Conservation (phyloP, 345 rosid species). For the Reutealis trisperma region DNA sequence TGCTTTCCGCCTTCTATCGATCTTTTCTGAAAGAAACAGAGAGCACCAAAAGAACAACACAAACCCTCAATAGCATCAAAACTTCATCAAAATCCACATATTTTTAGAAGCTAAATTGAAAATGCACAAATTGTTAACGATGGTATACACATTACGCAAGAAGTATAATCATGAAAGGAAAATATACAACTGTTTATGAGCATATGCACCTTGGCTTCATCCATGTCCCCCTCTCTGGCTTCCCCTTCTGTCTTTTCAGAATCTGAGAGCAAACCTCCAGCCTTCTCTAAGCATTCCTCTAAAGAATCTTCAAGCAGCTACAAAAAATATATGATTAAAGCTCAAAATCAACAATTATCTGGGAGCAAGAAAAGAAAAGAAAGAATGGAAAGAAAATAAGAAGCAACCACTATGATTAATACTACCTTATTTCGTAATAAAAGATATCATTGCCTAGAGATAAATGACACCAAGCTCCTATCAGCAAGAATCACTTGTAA, state of each 20-base stretch:
- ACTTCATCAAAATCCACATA: not conserved
- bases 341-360: not conserved
- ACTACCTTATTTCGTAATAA: not conserved
- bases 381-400: not conserved
- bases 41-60: not conserved
- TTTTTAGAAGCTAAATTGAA: not conserved
- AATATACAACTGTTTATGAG: conserved; percentile 12
- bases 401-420: not conserved
- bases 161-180: not conserved
- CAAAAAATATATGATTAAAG: conserved; percentile 15
- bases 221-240: conserved; percentile 74
- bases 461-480: not conserved
- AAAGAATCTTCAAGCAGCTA: conserved; percentile 93
- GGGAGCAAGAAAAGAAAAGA: not conserved
- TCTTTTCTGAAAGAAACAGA: conserved; percentile 62
- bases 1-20: conserved; percentile 76
- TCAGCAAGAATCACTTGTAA: not conserved
- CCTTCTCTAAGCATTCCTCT: conserved; percentile 86
- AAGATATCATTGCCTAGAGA: not conserved
- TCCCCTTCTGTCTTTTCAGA: conserved; percentile 84
- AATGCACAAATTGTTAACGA: not conserved
- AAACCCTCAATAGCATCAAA: not conserved
- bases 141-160: not conserved
- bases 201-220: conserved; percentile 73
- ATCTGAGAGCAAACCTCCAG: conserved; percentile 68